Evolutionary conservation across 2,329 filamentous ascomycete genomes (phyloP).

Genomic region (Huntiella decipiens): DNA sequence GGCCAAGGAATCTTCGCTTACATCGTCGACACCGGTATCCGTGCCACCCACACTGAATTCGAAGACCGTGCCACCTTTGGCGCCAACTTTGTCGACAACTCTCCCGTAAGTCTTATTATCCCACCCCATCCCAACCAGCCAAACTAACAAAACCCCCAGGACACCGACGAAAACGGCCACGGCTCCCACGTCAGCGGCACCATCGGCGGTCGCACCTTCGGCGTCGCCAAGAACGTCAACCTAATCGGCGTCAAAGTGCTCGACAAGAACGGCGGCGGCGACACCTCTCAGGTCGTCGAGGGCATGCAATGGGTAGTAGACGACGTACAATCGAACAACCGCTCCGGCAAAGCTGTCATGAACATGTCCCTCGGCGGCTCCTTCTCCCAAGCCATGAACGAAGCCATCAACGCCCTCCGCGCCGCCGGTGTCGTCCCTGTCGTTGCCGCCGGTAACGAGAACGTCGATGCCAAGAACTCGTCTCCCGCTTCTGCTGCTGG

Average conservation of each 20-base stretch:
- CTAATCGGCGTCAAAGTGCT: constrained; percentile 43
- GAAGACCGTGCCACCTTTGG: constrained; percentile 34
- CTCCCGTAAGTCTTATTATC: constrained; percentile 18
- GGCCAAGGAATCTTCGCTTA: constrained; percentile 40
- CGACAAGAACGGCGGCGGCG: constrained; percentile 22
- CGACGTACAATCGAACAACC: constrained; percentile 24
- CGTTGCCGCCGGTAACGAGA: constrained; percentile 42
- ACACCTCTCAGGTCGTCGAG: constrained; percentile 28
- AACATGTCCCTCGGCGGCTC: constrained; percentile 43
- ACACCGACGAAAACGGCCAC: constrained; percentile 41
- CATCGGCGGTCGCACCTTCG: constrained; percentile 39
- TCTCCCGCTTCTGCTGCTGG: constrained; percentile 36
- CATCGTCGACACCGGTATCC: constrained; percentile 47
- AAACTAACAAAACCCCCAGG: constrained; percentile 14
- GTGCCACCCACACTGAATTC: constrained; percentile 34
- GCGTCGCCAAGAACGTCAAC: constrained; percentile 38
- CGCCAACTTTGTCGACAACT: constrained; percentile 31
- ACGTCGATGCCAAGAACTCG: constrained; percentile 28
- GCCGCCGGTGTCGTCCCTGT: constrained; percentile 34
- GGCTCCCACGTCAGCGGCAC: constrained; percentile 46
- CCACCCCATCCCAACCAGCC: too few species aligned
- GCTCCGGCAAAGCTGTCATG: constrained; percentile 36
- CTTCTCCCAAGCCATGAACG: constrained; percentile 31
- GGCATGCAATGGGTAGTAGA: constrained; percentile 38
- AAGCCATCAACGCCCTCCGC: constrained; percentile 31